phyloP scores from a whole-genome alignment of 2,329 filamentous ascomycete species.

The Proliferodiscus dingleyae region DNA sequence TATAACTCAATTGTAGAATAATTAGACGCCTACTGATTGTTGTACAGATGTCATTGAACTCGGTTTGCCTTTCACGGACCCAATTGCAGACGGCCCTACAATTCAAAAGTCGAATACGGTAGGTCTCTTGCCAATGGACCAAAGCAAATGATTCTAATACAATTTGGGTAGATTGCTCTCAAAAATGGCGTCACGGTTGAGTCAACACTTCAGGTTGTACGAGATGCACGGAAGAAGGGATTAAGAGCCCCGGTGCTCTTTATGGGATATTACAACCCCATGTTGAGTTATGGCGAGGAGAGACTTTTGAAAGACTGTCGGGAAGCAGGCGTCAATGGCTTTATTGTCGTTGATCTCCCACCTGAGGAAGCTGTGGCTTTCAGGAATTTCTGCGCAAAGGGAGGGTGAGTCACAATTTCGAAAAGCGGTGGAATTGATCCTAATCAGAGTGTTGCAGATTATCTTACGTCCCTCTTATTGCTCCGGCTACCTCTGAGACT shows the following conservation, averaged over 20 bases:
- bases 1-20: constrained; percentile 21
- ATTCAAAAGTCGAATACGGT: constrained; percentile 94
- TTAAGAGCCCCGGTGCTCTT: constrained; percentile 79
- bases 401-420: constrained; percentile 49
- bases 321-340: constrained; percentile 83
- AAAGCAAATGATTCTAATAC: constrained; percentile 13
- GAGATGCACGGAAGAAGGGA: constrained; percentile 70
- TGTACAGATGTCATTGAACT: constrained; percentile 83
- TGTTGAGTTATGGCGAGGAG: constrained; percentile 92
- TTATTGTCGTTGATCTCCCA: constrained; percentile 93
- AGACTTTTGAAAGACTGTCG: constrained; percentile 78
- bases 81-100: constrained; percentile 94
- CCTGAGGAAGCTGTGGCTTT: constrained; percentile 95
- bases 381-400: constrained; percentile 74
- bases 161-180: constrained; percentile 56
- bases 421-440: not conserved
- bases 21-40: constrained; percentile 4
- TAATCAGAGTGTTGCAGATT: constrained; percentile 46
- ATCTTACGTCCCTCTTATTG: constrained; percentile 95
- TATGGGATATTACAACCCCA: constrained; percentile 99
- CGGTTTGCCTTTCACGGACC: constrained; percentile 94
- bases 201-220: constrained; percentile 76
- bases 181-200: constrained; percentile 82
- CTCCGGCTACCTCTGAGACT: constrained; percentile 83
- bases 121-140: constrained; percentile 25